Conservation (phyloP, 2,329 filamentous ascomycete species). For the Exophiala spinifera region DNA sequence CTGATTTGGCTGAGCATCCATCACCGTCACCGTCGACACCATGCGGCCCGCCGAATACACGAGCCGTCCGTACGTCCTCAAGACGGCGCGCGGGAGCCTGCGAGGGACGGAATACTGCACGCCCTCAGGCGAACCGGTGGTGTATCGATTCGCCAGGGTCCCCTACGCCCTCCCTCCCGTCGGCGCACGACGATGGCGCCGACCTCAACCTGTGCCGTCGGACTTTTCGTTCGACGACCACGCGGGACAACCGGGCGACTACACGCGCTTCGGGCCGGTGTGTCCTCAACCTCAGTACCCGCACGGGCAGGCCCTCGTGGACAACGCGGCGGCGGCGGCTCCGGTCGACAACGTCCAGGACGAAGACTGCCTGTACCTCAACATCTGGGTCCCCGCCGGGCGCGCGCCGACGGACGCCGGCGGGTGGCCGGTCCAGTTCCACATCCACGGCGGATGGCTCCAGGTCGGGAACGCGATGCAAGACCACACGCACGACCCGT, state of each 20-base stretch:
- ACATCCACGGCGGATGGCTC: conserved; percentile 49
- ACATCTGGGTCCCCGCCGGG: conserved; percentile 47
- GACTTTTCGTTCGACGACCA: conserved; percentile 32
- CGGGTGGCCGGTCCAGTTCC: conserved; percentile 36
- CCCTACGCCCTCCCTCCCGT: conserved; percentile 43
- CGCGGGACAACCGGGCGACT: conserved; percentile 36
- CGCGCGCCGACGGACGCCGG: conserved; percentile 14
- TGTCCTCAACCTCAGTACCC: conserved; percentile 42
- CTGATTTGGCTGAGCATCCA: not conserved
- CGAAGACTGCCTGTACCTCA: conserved; percentile 51
- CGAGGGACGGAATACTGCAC: conserved; percentile 25
- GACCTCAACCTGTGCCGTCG: conserved; percentile 35
- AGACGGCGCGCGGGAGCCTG: conserved; percentile 23
- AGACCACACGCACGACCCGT: conserved; percentile 43
- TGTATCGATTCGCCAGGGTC: conserved; percentile 35
- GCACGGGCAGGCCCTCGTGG: conserved; percentile 23
- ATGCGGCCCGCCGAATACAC: conserved; percentile 28
- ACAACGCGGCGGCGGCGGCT: conserved; percentile 30
- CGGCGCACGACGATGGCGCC: conserved; percentile 39
- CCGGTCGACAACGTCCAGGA: conserved; percentile 33
- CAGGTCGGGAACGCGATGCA: conserved; percentile 47
- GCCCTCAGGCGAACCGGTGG: conserved; percentile 18
- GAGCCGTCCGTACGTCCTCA: conserved; percentile 19
- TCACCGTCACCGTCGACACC: not conserved
- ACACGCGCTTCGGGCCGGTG: conserved; percentile 37